Evolutionary conservation across 2,329 filamentous ascomycete genomes (phyloP).

Genomic region (Sporothrix protearum): DNA sequence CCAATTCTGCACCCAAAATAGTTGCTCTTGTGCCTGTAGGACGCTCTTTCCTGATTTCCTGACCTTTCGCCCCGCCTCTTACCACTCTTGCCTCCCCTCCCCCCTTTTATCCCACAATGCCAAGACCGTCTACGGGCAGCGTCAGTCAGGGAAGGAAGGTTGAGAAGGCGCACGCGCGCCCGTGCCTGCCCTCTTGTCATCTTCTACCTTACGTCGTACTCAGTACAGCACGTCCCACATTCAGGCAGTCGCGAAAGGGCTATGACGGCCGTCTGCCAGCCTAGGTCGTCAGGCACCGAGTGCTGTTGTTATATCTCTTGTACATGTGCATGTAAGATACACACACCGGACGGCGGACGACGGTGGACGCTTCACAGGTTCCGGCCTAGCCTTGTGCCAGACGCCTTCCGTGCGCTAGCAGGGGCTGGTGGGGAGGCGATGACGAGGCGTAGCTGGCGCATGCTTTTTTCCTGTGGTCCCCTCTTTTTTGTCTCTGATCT

Average conservation of each 20-base stretch:
- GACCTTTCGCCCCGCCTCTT: not conserved
- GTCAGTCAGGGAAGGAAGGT: slow-evolving; percentile 2
- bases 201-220: too few relatives aligned
- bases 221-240: not conserved
- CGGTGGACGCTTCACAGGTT: not conserved
- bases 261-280: not conserved
- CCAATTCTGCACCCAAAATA: not conserved
- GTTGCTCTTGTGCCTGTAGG: not conserved
- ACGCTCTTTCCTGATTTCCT: not conserved
- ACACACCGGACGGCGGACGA: not conserved
- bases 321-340: too few relatives aligned
- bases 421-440: slow-evolving; percentile 24
- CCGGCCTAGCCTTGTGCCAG: slow-evolving; percentile 4
- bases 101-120: slow-evolving; percentile 7
- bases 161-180: not conserved
- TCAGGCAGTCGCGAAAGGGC: not conserved
- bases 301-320: too few relatives aligned
- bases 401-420: slow-evolving; percentile 20
- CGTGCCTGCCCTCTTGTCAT: not conserved
- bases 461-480: slow-evolving; percentile 7
- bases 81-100: not conserved
- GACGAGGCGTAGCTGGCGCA: slow-evolving; percentile 28
- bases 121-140: slow-evolving; percentile 16
- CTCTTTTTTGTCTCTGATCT: not conserved
- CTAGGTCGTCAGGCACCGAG: slow-evolving; percentile 3